Evolutionary conservation across 2,329 filamentous ascomycete genomes (phyloP), one percentile per base, ranked within the genome.

Genomic region (Triangularia verruculosa): DNA sequence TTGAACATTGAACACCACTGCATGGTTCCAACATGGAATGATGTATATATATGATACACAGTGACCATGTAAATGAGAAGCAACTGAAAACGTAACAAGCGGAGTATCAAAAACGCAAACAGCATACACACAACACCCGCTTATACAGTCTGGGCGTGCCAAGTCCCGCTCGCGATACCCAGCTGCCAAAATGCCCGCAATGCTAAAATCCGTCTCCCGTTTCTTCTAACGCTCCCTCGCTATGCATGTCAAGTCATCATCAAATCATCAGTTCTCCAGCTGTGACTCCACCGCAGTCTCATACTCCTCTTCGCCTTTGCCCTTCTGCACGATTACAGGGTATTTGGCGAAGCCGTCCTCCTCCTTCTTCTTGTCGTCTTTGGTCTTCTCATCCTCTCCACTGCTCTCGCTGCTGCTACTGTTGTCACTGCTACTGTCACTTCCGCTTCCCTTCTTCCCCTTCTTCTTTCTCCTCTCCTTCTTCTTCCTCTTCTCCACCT

Each of bases 401-500:
- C 20, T 24, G 24, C 59, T 67, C 34, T 39, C 56, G 17, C 55
- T 39, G 27, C 55, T 32, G 66, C 47, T 61, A 7, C 55, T 32
- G 66, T 32, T 61, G n/a, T 17, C n/a, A 9, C 39, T 61, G 15
- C 47, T 58, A 67, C 55, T 62, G 51, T 67, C 61, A 1, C 43
- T 62, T 8, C 62, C 60, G 13, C 57, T 59, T 4, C 12, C 15
- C 34, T 30, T 59, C 39, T 52, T 59, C 3, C 34, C 39, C 34
- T 28, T 52, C 53, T 63, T 66, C 64, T 62, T 64, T 43, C 54
- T 57, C 32, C 53, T 62, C 57, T 66, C 66, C 22, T 11, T 39
- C 59, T 70, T 67, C 8, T 62, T 67, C 25, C 70, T 72, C 63
- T 70, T 69, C 7, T 72, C 70, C 3, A 72, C 70, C 24, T 74